Evolutionary conservation across 331 rosid genomes (phyloP).

Genomic region (Malus hybrid): DNA sequence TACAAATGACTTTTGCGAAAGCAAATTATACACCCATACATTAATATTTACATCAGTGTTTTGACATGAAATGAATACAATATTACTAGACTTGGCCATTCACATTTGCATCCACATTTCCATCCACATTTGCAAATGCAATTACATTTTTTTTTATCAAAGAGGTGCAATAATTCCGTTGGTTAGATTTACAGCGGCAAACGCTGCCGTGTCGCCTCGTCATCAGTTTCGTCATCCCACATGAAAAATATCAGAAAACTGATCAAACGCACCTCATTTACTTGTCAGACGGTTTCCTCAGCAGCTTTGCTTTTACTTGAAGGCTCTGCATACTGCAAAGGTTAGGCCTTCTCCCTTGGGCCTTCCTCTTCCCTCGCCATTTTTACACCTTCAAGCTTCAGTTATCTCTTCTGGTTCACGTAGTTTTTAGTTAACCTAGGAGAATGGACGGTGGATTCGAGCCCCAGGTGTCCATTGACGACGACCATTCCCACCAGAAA

Average conservation of each 20-base stretch:
- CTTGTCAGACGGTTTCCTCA: not conserved
- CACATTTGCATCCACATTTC: too few relatives aligned
- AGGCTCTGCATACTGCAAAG: not conserved
- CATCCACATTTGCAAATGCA: too few relatives aligned
- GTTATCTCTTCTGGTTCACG: not conserved
- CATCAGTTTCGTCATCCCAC: not conserved
- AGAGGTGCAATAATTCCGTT: too few relatives aligned
- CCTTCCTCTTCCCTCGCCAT: not conserved
- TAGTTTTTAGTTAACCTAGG: constrained; percentile 10
- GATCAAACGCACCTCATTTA: not conserved
- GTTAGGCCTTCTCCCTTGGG: not conserved
- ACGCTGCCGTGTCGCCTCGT: constrained; percentile 25
- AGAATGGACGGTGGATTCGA: constrained; percentile 28
- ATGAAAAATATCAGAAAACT: not conserved
- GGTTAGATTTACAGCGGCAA: too few relatives aligned
- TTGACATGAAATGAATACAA: too few relatives aligned
- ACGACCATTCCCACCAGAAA: not conserved
- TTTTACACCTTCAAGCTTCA: not conserved
- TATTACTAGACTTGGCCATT: too few relatives aligned
- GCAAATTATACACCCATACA: too few relatives aligned
- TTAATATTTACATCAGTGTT: too few relatives aligned
- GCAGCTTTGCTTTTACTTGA: not conserved
- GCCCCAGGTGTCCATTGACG: constrained; percentile 13
- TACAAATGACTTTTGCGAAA: too few relatives aligned
- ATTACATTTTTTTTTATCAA: too few relatives aligned